These are phyloP conservation scores for Exidia glandulosa DNA, from an alignment of 768 basidiomycete species.

Conservation along the genomic window DNA sequence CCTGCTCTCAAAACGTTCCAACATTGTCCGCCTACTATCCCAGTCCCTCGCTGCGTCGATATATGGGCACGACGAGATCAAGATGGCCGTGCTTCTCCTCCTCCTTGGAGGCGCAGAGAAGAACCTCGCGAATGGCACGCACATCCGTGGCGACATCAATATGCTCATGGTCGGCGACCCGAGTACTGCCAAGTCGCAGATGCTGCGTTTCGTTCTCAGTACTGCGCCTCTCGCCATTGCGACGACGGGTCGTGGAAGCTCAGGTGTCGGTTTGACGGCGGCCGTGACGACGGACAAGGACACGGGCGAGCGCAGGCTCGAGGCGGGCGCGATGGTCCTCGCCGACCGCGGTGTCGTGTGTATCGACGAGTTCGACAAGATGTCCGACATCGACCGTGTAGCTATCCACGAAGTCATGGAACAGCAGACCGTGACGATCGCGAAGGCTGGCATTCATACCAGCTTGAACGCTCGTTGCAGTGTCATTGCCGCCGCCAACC, in stretches of 20 bases:
- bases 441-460: slow-evolving; percentile 98
- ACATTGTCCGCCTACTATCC: slow-evolving; percentile 82
- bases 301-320: slow-evolving; percentile 60
- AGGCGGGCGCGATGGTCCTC: slow-evolving; percentile 75
- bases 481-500: slow-evolving; percentile 96
- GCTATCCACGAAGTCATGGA: slow-evolving; percentile 99
- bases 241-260: slow-evolving; percentile 32
- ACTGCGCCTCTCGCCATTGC: background rate
- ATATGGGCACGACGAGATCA: slow-evolving; percentile 98
- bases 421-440: slow-evolving; percentile 98
- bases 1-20: slow-evolving; percentile 75
- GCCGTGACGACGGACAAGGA: slow-evolving; percentile 34
- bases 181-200: slow-evolving; percentile 94
- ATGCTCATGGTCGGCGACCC: slow-evolving; percentile 95
- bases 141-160: slow-evolving; percentile 97
- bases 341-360: slow-evolving; percentile 98
- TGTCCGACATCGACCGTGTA: slow-evolving; percentile 98
- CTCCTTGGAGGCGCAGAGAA: slow-evolving; percentile 91
- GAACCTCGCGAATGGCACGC: slow-evolving; percentile 91
- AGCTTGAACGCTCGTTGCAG: slow-evolving; percentile 95
- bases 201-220: background rate
- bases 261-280: slow-evolving; percentile 34
- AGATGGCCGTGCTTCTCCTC: slow-evolving; percentile 89
- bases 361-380: slow-evolving; percentile 99
- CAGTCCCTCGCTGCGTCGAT: slow-evolving; percentile 97